phyloP scores from a whole-genome alignment of 2,329 filamentous ascomycete species.

The Stachybotrys chartarum region DNA sequence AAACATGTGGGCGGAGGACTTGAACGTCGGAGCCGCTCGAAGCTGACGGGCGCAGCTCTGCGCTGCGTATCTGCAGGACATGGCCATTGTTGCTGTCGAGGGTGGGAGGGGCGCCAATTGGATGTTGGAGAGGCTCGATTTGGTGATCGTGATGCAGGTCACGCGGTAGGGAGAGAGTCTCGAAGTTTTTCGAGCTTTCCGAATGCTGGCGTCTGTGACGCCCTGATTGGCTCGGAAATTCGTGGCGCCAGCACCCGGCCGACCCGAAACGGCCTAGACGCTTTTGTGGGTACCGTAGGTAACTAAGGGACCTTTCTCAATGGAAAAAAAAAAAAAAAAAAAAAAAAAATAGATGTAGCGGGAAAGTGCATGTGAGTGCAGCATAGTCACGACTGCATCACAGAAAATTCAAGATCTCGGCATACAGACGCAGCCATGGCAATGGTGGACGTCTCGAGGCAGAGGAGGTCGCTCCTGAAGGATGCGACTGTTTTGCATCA shows the following conservation, averaged over 20 bases:
- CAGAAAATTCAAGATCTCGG: neutral
- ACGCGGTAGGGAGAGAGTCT: conserved; percentile 11
- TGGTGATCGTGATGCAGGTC: neutral
- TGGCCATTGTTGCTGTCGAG: conserved; percentile 43
- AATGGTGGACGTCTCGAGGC: conserved; percentile 45
- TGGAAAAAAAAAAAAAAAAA: conserved; percentile 17
- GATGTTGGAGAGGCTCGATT: neutral
- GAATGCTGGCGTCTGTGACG: conserved; percentile 7
- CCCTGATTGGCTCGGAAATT: conserved; percentile 31
- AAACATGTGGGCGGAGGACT: conserved; percentile 39
- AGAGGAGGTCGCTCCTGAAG: conserved; percentile 48
- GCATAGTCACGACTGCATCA: neutral
- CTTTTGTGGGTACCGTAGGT: no score
- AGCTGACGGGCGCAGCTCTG: conserved; percentile 59
- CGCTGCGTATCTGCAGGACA: conserved; percentile 56
- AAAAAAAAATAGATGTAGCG: conserved; percentile 8
- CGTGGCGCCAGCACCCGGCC: conserved; percentile 24
- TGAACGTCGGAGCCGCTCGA: conserved; percentile 39
- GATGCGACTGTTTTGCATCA: conserved; percentile 47
- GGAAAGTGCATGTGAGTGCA: neutral
- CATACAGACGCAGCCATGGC: conserved; percentile 39
- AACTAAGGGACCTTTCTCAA: conserved; percentile 1
- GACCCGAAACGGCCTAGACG: conserved; percentile 5
- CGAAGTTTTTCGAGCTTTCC: conserved; percentile 37
- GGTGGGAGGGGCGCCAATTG: conserved; percentile 12